These are phyloP conservation scores for Limnomonas spitsbergensis DNA, from an alignment of 139 green algal species.

Conservation along the genomic window DNA sequence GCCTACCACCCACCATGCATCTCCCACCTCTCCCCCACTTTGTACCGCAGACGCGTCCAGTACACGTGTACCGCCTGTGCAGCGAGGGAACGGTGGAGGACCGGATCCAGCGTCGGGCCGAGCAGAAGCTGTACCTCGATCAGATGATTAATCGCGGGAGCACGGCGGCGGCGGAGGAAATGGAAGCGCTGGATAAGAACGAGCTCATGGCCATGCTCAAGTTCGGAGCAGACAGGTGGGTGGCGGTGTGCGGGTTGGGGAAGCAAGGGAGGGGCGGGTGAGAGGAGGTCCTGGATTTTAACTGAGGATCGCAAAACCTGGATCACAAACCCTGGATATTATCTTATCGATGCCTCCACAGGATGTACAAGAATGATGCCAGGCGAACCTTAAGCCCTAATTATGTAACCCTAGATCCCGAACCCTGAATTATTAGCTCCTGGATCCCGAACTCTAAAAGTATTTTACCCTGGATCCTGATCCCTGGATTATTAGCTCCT, in stretches of 20 bases:
- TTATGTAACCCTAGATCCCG: no score
- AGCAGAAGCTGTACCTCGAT: constrained; percentile 73
- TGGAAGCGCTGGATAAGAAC: constrained; percentile 43
- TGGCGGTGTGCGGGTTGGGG: no score
- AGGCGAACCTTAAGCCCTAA: no score
- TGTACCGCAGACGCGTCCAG: constrained; percentile 46
- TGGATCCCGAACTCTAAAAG: no score
- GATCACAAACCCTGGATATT: background rate
- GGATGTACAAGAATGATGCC: no score
- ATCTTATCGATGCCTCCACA: no score
- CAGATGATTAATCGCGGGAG: constrained; percentile 69
- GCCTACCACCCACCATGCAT: no score
- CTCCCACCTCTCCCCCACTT: background rate
- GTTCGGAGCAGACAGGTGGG: constrained; percentile 43
- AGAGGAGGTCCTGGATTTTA: no score
- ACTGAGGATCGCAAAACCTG: background rate
- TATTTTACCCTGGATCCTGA: no score
- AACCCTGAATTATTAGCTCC: no score
- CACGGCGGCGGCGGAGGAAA: constrained; percentile 35
- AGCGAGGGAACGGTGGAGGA: constrained; percentile 64
- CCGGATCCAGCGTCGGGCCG: constrained; percentile 62
- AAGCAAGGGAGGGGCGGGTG: no score
- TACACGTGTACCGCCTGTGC: constrained; percentile 64
- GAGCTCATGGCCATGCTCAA: constrained; percentile 70
- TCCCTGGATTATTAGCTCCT: no score